A percentile compares a stretch with the other conserved stretches of the same genome.
Evolutionary conservation across 306 rosid species (phyloP).

Genomic region (Lupinus albus): DNA sequence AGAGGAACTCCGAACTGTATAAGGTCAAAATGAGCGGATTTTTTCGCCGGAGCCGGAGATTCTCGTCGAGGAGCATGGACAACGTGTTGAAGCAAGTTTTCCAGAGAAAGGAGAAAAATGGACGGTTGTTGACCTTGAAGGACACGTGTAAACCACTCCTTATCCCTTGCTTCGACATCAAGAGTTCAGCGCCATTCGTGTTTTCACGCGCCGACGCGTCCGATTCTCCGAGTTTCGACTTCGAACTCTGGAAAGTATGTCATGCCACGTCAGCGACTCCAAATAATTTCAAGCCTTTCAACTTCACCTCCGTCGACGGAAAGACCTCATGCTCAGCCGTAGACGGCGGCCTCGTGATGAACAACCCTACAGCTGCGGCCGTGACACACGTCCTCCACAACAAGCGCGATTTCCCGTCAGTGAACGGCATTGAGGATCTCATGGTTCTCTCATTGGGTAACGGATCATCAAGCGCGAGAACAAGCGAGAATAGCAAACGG

Average conservation of each 20-base stretch:
- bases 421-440: slow-evolving; percentile 81
- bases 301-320: slow-evolving; percentile 75
- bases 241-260: slow-evolving; percentile 93
- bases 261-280: slow-evolving; percentile 95
- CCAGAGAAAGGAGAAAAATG: slow-evolving; percentile 56
- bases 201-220: slow-evolving; percentile 93
- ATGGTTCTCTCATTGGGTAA: slow-evolving; percentile 80
- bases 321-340: slow-evolving; percentile 82
- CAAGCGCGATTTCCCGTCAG: slow-evolving; percentile 89
- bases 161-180: slow-evolving; percentile 90
- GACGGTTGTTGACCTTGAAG: slow-evolving; percentile 61
- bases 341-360: slow-evolving; percentile 95
- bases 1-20: slow-evolving; percentile 59
- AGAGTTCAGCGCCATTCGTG: slow-evolving; percentile 92
- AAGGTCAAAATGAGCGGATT: slow-evolving; percentile 45
- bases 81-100: slow-evolving; percentile 61
- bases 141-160: slow-evolving; percentile 90
- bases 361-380: slow-evolving; percentile 92
- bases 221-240: slow-evolving; percentile 87
- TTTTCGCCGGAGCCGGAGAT: slow-evolving; percentile 54
- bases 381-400: slow-evolving; percentile 93
- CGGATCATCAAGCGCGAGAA: slow-evolving; percentile 52
- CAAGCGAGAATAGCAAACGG: slow-evolving; percentile 51
- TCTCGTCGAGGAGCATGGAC: slow-evolving; percentile 73
- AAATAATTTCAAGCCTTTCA: slow-evolving; percentile 69